Evolutionary conservation across 2,329 filamentous ascomycete genomes (phyloP), one percentile per base, ranked within the genome.

Genomic region (Fusarium transvaalense): DNA sequence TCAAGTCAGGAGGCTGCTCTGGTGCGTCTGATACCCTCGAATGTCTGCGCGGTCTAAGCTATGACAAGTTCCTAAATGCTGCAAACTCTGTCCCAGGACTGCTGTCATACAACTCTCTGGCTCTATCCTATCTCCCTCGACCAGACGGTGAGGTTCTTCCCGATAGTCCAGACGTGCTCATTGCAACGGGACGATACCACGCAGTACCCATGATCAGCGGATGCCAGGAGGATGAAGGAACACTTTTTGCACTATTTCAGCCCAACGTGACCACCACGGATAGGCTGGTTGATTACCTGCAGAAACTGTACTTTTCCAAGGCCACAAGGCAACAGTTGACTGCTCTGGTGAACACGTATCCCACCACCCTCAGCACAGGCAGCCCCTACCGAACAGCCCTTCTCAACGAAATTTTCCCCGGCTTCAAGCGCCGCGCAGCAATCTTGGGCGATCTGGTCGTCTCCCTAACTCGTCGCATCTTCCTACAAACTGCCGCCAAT

Each of bases 191-290:
- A 15, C 83, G 83, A 7, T 84, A 84, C 61, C 76, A 83, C 21
- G 78, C 81, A 2, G 83, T 85, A 3, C 83, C 84, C 35, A 81
- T 83, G 79, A 85, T 85, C 68, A 85, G 91, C 38, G 91, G 92
- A 41, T 86, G 93, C 74, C 91, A 93, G 77, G 91, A 94, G 80
- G 92, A 95, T 74, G 92, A 95, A 77, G 91, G 92, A 19, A 93
- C 92, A 0, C 78, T 94, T 3, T 93, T 94, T 75, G 83, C 89
- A 7, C 82, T 94, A 34, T 89, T 90, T 76, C 90, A 92, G 68
- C 75, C 78, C 32, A 92, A 94, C 75, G 80, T 94, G 51, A 91
- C 87, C 12, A 90, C 84, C 2, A 87, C 84, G 0, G 78, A 79
- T 2, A 78, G 88, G 8, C 70, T 94, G 0, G 83, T 88, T 34